Conservation (phyloP, 371 early-diverging fungal species). For the Vairimorpha apis region DNA sequence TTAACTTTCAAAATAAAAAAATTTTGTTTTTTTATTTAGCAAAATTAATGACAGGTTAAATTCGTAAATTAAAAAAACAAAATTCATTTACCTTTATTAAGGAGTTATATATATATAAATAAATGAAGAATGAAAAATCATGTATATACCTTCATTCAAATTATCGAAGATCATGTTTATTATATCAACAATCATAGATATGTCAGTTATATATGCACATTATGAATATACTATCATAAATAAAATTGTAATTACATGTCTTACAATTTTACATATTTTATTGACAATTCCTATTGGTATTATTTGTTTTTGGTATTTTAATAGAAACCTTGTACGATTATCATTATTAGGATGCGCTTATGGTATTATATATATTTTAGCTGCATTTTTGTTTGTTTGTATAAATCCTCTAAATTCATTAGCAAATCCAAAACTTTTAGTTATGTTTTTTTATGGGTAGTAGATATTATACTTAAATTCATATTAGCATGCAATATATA, state of each 20-base stretch:
- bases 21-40: no score
- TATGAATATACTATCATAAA: background rate
- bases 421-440: background rate
- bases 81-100: no score
- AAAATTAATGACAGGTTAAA: no score
- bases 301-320: background rate
- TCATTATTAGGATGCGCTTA: background rate
- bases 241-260: background rate
- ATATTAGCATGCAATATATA: background rate
- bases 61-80: no score
- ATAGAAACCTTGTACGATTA: background rate
- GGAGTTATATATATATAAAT: no score
- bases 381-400: background rate
- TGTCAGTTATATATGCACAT: background rate
- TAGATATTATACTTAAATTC: background rate
- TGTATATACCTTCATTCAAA: background rate
- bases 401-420: background rate
- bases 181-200: background rate
- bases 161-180: background rate
- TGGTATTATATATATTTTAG: background rate
- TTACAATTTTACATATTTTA: background rate
- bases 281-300: background rate
- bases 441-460: background rate
- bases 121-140: no score
- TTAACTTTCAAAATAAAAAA: no score